These are phyloP conservation scores for Aspergillus ellipticus DNA, from an alignment of 495 filamentous ascomycete species.

Conservation along the genomic window DNA sequence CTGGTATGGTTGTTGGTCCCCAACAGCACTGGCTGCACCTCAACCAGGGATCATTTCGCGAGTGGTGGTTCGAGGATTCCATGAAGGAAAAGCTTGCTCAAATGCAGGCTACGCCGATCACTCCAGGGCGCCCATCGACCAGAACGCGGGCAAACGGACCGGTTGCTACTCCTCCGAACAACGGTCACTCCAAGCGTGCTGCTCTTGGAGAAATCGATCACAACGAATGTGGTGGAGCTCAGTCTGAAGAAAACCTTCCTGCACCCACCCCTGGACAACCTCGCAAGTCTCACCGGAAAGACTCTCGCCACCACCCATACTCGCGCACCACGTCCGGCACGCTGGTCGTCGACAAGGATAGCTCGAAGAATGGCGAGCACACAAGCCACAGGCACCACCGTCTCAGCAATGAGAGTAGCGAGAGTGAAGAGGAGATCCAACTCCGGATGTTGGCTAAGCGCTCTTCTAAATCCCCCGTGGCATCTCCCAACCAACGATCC, in stretches of 20 bases:
- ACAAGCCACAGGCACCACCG: conserved; percentile 33
- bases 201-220: conserved; percentile 87
- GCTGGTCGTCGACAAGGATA: conserved; percentile 33
- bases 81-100: conserved; percentile 64
- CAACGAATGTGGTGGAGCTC: conserved; percentile 59
- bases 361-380: conserved; percentile 37
- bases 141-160: conserved; percentile 57
- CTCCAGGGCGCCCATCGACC: conserved; percentile 65
- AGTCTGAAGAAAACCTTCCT: conserved; percentile 77
- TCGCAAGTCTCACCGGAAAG: conserved; percentile 72
- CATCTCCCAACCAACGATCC: conserved; percentile 45
- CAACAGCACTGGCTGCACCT: conserved; percentile 99
- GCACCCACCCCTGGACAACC: conserved; percentile 96
- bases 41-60: conserved; percentile 92
- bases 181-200: conserved; percentile 66
- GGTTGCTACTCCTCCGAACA: conserved; percentile 78
- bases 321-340: conserved; percentile 43
- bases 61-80: conserved; percentile 96
- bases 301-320: conserved; percentile 54
- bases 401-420: conserved; percentile 46
- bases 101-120: conserved; percentile 58
- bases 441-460: conserved; percentile 65
- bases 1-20: conserved; percentile 98
- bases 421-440: conserved; percentile 76
- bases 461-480: conserved; percentile 48